phyloP scores from a whole-genome alignment of 169 alveolate genomes.

The Perkinsus marinus region DNA sequence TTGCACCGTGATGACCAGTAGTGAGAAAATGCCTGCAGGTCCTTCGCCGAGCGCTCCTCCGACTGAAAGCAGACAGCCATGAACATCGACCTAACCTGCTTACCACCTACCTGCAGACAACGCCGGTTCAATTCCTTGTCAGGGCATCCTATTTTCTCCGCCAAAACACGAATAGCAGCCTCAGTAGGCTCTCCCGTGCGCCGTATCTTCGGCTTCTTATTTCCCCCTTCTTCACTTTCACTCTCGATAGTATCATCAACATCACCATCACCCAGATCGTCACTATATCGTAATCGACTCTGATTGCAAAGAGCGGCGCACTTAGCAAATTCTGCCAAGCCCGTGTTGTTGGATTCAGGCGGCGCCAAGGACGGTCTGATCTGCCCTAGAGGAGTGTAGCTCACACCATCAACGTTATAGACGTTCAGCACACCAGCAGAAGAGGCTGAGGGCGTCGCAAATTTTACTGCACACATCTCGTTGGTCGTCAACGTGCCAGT shows the following conservation, averaged over 20 bases:
- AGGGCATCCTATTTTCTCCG: slow-evolving; percentile 57
- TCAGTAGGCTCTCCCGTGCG: slow-evolving; percentile 72
- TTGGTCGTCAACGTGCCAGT: slow-evolving; percentile 98
- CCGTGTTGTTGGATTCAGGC: not conserved
- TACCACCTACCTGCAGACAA: slow-evolving; percentile 8
- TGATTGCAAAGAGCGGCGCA: slow-evolving; percentile 46
- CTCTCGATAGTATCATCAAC: not conserved
- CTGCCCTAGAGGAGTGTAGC: slow-evolving; percentile 40
- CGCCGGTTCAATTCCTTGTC: slow-evolving; percentile 25
- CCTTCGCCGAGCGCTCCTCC: slow-evolving; percentile 9
- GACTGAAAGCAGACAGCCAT: not conserved
- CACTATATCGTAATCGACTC: slow-evolving; percentile 17
- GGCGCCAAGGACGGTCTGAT: slow-evolving; percentile 6
- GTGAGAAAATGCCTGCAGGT: slow-evolving; percentile 25
- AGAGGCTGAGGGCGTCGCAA: slow-evolving; percentile 26
- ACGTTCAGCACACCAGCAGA: slow-evolving; percentile 10
- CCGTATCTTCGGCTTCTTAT: slow-evolving; percentile 1
- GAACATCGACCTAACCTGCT: not conserved
- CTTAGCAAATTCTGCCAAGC: slow-evolving; percentile 32
- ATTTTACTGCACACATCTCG: slow-evolving; percentile 75
- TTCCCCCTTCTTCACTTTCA: not conserved
- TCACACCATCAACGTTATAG: slow-evolving; percentile 45
- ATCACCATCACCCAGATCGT: not conserved
- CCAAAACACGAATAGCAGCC: slow-evolving; percentile 56
- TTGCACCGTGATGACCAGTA: slow-evolving; percentile 25